These are phyloP conservation scores for Cucumis sativus DNA, from an alignment of 306 rosid species.

Conservation along the genomic window DNA sequence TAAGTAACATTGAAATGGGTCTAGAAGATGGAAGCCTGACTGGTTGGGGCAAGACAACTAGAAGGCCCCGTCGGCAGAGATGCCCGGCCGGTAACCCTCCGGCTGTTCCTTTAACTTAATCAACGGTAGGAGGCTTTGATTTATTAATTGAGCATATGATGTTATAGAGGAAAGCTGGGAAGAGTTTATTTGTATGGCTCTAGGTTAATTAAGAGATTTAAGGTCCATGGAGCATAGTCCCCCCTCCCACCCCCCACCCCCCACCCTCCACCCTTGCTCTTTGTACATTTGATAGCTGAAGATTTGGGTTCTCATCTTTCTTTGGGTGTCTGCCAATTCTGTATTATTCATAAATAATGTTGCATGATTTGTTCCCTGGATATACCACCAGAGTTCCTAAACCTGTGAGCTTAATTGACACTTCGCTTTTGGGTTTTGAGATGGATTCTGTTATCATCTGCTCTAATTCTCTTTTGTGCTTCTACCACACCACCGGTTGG, in stretches of 20 bases:
- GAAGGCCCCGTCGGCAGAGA: slow-evolving; percentile 93
- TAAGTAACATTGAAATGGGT: slow-evolving; percentile 48
- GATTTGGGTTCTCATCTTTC: slow-evolving; percentile 56
- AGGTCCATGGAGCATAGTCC: slow-evolving; percentile 29
- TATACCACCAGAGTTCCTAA: slow-evolving; percentile 29
- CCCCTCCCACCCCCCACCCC: slow-evolving; percentile 1
- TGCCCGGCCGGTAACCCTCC: slow-evolving; percentile 63
- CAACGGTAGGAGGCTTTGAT: slow-evolving; percentile 35
- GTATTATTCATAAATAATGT: slow-evolving; percentile 74
- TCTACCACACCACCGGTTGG: not conserved
- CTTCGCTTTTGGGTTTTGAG: slow-evolving; percentile 7
- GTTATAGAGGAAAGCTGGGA: slow-evolving; percentile 44
- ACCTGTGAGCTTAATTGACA: not conserved
- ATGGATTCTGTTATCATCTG: not conserved
- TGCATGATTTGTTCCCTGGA: slow-evolving; percentile 66
- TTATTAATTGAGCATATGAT: slow-evolving; percentile 29
- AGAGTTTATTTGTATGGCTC: slow-evolving; percentile 26
- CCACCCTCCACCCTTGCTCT: slow-evolving; percentile 5
- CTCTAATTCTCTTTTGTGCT: not conserved
- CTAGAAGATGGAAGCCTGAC: slow-evolving; percentile 87
- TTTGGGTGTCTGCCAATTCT: slow-evolving; percentile 45
- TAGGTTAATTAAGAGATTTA: slow-evolving; percentile 24
- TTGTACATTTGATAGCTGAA: slow-evolving; percentile 62
- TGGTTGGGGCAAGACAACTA: slow-evolving; percentile 96
- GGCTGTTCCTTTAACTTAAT: slow-evolving; percentile 50